Conservation (phyloP, 148 eudicot species). For the Chenopodium quinoa region DNA sequence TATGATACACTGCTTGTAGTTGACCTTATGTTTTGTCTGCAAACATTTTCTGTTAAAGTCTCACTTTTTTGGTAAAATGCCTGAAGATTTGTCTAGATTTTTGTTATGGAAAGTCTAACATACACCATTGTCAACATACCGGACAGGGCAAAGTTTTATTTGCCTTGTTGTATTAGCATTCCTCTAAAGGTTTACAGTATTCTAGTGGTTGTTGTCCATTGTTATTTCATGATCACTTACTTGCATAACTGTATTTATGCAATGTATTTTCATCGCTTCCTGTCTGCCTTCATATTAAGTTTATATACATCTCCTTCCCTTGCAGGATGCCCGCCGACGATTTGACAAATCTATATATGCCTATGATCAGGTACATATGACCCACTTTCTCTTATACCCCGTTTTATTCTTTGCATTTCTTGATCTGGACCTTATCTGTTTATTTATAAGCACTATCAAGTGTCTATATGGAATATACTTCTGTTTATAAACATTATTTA, state of each 20-base stretch:
- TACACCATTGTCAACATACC: not conserved
- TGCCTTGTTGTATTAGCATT: not conserved
- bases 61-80: not conserved
- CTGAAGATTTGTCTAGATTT: not conserved
- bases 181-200: not conserved
- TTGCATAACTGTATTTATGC: slow-evolving; percentile 1
- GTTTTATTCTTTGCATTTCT: not conserved
- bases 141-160: not conserved
- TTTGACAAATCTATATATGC: slow-evolving; percentile 73
- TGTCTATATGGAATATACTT: not conserved
- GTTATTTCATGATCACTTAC: not conserved
- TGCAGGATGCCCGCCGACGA: slow-evolving; percentile 84
- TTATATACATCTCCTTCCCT: slow-evolving; percentile 10
- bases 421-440: not conserved
- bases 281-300: slow-evolving; percentile 2
- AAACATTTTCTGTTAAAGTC: not conserved
- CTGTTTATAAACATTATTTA: not conserved
- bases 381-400: not conserved
- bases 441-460: not conserved
- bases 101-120: not conserved
- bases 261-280: not conserved
- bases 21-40: not conserved
- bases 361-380: slow-evolving; percentile 72
- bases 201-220: not conserved
- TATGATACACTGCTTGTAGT: not conserved